Evolutionary conservation across 306 rosid species (phyloP).

Genomic region (Citrullus amarus): DNA sequence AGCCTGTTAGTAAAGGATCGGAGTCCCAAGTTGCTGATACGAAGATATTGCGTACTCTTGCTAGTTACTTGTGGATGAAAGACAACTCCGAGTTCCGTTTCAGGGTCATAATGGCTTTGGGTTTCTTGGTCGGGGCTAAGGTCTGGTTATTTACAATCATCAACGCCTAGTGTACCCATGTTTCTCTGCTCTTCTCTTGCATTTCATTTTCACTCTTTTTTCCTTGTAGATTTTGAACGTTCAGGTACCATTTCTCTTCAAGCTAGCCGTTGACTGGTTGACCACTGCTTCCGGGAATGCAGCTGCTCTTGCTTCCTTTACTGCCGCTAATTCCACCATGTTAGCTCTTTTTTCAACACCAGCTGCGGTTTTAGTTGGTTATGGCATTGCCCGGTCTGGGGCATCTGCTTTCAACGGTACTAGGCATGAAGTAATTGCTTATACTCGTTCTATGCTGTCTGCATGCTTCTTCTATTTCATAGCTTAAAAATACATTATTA

Average conservation of each 20-base stretch:
- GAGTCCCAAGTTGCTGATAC: slow-evolving; percentile 26
- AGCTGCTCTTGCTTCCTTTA: slow-evolving; percentile 44
- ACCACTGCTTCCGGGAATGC: slow-evolving; percentile 58
- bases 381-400: slow-evolving; percentile 84
- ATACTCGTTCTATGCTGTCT: slow-evolving; percentile 14
- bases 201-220: background rate
- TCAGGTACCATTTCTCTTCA: slow-evolving; percentile 95
- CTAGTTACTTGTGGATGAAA: slow-evolving; percentile 87
- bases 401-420: slow-evolving; percentile 96
- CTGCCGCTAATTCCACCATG: slow-evolving; percentile 43
- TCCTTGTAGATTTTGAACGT: slow-evolving; percentile 75
- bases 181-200: background rate
- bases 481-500: background rate
- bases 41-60: slow-evolving; percentile 71
- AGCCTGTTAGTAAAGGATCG: slow-evolving; percentile 11
- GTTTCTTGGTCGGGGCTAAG: slow-evolving; percentile 90
- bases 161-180: background rate
- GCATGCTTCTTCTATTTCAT: background rate
- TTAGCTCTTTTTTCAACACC: slow-evolving; percentile 75
- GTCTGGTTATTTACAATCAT: slow-evolving; percentile 17
- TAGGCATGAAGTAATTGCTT: slow-evolving; percentile 38
- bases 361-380: slow-evolving; percentile 73
- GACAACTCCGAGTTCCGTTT: slow-evolving; percentile 64
- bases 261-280: slow-evolving; percentile 90
- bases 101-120: slow-evolving; percentile 70